Conservation (phyloP, 108 stramenopile genomes). For the Fragilaria crotonensis region DNA sequence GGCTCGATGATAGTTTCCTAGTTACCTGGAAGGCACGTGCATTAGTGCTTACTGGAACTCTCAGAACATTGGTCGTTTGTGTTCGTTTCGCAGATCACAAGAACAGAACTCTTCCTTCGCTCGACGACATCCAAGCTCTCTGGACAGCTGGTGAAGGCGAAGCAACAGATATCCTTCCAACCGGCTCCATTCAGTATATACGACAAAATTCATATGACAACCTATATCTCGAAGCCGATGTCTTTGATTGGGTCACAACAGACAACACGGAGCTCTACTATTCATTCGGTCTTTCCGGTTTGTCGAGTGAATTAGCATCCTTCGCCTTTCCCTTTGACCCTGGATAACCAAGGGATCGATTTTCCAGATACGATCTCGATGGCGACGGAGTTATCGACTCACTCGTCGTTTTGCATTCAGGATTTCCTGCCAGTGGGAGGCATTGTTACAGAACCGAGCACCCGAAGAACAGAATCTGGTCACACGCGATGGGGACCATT, state of each 20-base stretch:
- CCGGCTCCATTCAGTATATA: conserved; percentile 7
- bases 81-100: conserved; percentile 24
- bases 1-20: neutral
- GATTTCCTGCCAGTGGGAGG: conserved; percentile 54
- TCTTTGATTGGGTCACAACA: conserved; percentile 38
- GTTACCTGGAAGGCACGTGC: neutral
- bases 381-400: conserved; percentile 41
- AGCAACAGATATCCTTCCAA: conserved; percentile 5
- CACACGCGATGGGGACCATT: neutral
- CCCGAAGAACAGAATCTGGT: conserved; percentile 12
- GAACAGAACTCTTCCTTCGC: conserved; percentile 15
- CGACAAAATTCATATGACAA: conserved; percentile 12
- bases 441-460: conserved; percentile 26
- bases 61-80: conserved; percentile 26
- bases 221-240: conserved; percentile 22
- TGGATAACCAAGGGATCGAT: conserved; percentile 11
- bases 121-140: conserved; percentile 18
- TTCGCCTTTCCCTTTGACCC: neutral
- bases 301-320: neutral
- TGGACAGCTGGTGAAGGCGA: conserved; percentile 12
- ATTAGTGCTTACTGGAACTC: conserved; percentile 5
- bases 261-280: conserved; percentile 40
- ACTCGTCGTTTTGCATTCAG: conserved; percentile 57
- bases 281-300: conserved; percentile 28
- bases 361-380: conserved; percentile 24